Evolutionary conservation across 73 alveolate species (phyloP), one percentile per base, ranked within the genome.

Genomic region (Effrenium voratum): DNA sequence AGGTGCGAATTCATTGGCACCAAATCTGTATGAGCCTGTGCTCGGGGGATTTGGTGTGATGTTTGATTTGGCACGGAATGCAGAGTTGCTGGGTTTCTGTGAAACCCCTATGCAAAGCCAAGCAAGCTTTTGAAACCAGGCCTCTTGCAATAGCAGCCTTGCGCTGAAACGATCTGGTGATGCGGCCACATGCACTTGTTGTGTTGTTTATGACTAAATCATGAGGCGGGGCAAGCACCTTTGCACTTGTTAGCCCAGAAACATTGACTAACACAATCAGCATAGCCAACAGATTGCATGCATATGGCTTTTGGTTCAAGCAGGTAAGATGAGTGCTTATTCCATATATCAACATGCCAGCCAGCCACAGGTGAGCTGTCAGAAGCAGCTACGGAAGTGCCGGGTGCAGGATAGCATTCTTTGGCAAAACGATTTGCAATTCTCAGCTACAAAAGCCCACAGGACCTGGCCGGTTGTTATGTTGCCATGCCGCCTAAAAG

Each of bases 401-500:
- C 22, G n/a, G n/a, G n/a, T n/a, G n/a, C n/a, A n/a, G n/a, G n/a
- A n/a, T n/a, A n/a, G n/a, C n/a, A n/a, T n/a, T n/a, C n/a, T n/a
- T n/a, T n/a, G n/a, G n/a, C n/a, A n/a, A n/a, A n/a, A n/a, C n/a
- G 68, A 15, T 55, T 22, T 55, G 68, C 68, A 55, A 12, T 55
- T 12, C 68, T 55, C 68, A 55, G 30, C 68, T 55, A 22, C 68
- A 15, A 55, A 55, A 22, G 68, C 68, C 12, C 68, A 55, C 30
- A 55, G 68, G 28, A 30, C 28, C n/a, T 57, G 72, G 72, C 3
- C 72, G 72, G 28, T 22, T 30, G 28, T 30, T 1, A 22, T 2
- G 72, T 22, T 50, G 83, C 83, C 30, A 82, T 82, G 93, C 76
- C 93, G 73, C 93, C 93, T 26, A 82, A 82, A 60, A 82, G 93